phyloP scores from a whole-genome alignment of 2,329 filamentous ascomycete species.

The Diaporthe sp. region DNA sequence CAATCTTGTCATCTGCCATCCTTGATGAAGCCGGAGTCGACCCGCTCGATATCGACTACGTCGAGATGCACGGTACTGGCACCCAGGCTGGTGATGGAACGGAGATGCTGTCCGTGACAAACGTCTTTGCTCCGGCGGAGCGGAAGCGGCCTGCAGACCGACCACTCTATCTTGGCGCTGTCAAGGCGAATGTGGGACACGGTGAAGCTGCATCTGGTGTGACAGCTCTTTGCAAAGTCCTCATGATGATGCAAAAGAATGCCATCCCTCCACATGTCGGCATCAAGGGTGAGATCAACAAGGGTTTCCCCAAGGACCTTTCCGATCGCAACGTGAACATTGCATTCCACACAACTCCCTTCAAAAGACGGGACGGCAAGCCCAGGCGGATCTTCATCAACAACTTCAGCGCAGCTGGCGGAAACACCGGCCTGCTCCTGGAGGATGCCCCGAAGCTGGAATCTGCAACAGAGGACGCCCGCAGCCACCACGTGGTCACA shows the following conservation, averaged over 20 bases:
- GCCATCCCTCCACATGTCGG: constrained; percentile 76
- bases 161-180: constrained; percentile 73
- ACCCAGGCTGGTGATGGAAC: constrained; percentile 87
- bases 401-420: constrained; percentile 80
- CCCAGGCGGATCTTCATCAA: constrained; percentile 70
- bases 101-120: constrained; percentile 84
- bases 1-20: constrained; percentile 77
- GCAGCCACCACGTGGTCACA: constrained; percentile 70
- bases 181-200: constrained; percentile 77
- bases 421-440: constrained; percentile 77
- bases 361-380: constrained; percentile 62
- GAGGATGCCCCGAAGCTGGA: constrained; percentile 68
- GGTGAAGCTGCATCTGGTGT: constrained; percentile 73
- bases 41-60: constrained; percentile 82
- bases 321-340: constrained; percentile 71
- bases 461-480: constrained; percentile 59
- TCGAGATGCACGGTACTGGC: constrained; percentile 92
- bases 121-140: constrained; percentile 63
- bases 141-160: constrained; percentile 61
- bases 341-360: constrained; percentile 66
- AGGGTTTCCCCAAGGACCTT: constrained; percentile 70
- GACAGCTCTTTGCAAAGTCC: constrained; percentile 74
- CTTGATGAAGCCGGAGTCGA: constrained; percentile 81
- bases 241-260: constrained; percentile 75
- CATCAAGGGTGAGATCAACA: constrained; percentile 76